Conservation (phyloP, 768 basidiomycete species). For the Tephrocybe rancida region DNA sequence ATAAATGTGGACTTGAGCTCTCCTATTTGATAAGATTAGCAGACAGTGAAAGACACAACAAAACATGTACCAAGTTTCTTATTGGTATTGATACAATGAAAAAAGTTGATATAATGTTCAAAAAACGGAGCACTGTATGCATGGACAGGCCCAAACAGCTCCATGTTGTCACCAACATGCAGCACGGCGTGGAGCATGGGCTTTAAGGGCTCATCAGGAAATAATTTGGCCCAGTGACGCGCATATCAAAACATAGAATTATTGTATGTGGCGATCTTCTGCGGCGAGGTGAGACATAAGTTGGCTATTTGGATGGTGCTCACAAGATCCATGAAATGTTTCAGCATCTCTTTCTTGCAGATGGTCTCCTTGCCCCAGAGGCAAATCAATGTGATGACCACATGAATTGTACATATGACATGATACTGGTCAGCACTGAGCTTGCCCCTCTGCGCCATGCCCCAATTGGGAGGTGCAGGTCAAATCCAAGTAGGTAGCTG, state of each 20-base stretch:
- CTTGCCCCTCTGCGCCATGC: no score
- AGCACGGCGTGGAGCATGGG: slow-evolving; percentile 33
- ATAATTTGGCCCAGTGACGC: slow-evolving; percentile 17
- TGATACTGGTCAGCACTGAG: no score
- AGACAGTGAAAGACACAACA: not conserved
- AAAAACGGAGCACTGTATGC: slow-evolving; percentile 17
- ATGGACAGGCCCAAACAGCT: slow-evolving; percentile 29
- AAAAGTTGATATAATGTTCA: slow-evolving; percentile 21
- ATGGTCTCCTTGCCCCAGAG: no score
- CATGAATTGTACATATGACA: no score
- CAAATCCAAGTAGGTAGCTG: no score
- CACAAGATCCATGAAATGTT: no score
- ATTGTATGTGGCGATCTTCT: no score
- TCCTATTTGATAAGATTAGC: slow-evolving; percentile 5
- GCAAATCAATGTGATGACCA: no score
- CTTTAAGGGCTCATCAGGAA: slow-evolving; percentile 21
- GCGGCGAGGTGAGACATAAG: no score
- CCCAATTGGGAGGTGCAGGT: no score
- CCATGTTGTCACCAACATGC: slow-evolving; percentile 28
- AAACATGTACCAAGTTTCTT: slow-evolving; percentile 15
- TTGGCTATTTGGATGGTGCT: no score
- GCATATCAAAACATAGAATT: slow-evolving; percentile 31
- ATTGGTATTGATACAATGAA: slow-evolving; percentile 23
- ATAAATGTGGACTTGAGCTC: slow-evolving; percentile 13
- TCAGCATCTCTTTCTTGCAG: no score